A percentile compares a stretch with the other conserved stretches of the same genome.
These are phyloP conservation scores for Fusarium virguliforme DNA, from an alignment of 2,329 filamentous ascomycete species.

Conservation along the genomic window DNA sequence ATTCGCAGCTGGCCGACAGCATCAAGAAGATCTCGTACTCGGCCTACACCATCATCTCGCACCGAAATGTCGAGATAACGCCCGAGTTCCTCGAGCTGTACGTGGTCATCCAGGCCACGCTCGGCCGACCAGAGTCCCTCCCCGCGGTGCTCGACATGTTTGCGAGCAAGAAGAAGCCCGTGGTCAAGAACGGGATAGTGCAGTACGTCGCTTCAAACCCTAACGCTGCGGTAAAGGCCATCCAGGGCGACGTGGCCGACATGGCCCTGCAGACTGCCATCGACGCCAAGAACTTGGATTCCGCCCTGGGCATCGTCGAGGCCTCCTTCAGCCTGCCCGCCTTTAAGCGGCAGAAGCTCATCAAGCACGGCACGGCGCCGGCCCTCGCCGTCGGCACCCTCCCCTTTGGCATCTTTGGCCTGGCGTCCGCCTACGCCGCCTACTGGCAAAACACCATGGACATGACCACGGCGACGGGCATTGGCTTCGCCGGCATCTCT, in stretches of 20 bases:
- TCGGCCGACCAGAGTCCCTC: constrained; percentile 82
- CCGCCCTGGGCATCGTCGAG: constrained; percentile 83
- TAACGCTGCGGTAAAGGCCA: constrained; percentile 78
- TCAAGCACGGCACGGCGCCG: constrained; percentile 76
- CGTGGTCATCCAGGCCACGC: constrained; percentile 80
- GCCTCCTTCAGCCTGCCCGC: constrained; percentile 77
- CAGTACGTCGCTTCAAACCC: constrained; percentile 76
- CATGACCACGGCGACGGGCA: constrained; percentile 78
- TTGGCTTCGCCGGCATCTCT: constrained; percentile 85
- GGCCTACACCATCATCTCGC: constrained; percentile 79
- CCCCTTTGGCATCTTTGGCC: constrained; percentile 78
- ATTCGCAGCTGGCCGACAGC: constrained; percentile 60
- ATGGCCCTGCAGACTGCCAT: constrained; percentile 86
- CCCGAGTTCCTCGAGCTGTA: constrained; percentile 81
- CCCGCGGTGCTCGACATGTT: constrained; percentile 87
- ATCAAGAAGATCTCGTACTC: constrained; percentile 70
- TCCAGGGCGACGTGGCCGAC: constrained; percentile 80
- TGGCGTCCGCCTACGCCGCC: constrained; percentile 70
- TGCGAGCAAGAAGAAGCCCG: constrained; percentile 83
- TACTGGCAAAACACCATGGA: constrained; percentile 80
- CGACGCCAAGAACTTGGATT: constrained; percentile 81
- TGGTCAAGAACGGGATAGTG: constrained; percentile 71
- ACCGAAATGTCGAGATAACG: constrained; percentile 86
- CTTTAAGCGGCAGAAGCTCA: constrained; percentile 77
- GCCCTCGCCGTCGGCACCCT: constrained; percentile 70